Evolutionary conservation across 495 filamentous ascomycete genomes (phyloP).

Genomic region (Daldinia decipiens): DNA sequence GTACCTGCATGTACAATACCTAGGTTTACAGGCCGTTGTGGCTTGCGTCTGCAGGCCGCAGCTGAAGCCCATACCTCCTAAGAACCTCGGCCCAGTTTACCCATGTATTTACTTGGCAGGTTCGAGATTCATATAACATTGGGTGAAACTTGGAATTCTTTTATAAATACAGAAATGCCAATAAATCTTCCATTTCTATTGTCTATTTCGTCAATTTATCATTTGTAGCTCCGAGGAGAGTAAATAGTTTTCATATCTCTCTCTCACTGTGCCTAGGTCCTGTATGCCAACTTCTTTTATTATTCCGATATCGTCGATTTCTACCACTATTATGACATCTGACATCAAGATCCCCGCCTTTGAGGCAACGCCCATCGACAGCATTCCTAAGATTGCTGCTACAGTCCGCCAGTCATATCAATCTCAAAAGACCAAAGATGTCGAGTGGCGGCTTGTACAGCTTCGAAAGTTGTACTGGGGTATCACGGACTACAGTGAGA

Average conservation of each 20-base stretch:
- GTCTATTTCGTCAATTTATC: not conserved
- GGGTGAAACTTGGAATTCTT: not conserved
- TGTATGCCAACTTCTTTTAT: not conserved
- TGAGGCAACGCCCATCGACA: slow-evolving; percentile 71
- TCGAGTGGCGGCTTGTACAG: slow-evolving; percentile 84
- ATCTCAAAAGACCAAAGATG: slow-evolving; percentile 79
- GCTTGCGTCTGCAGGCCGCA: not conserved
- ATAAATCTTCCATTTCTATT: not conserved
- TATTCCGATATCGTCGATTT: not conserved
- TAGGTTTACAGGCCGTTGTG: not conserved
- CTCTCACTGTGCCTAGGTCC: too few species aligned
- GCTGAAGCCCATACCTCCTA: too few species aligned
- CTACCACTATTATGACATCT: slow-evolving; percentile 46
- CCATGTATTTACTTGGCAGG: not conserved
- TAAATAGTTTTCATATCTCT: not conserved
- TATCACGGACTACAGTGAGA: slow-evolving; percentile 76
- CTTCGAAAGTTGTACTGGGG: slow-evolving; percentile 95
- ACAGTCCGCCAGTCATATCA: slow-evolving; percentile 71
- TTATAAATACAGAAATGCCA: not conserved
- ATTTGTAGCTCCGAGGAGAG: not conserved
- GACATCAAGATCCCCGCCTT: slow-evolving; percentile 64
- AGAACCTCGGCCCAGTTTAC: slow-evolving; percentile 11
- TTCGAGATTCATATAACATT: not conserved
- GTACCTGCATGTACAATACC: too few species aligned
- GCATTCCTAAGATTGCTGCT: slow-evolving; percentile 68